Evolutionary conservation across 345 rosid species (phyloP), one percentile per base, ranked within the genome.

Genomic region (Anacardium occidentale): DNA sequence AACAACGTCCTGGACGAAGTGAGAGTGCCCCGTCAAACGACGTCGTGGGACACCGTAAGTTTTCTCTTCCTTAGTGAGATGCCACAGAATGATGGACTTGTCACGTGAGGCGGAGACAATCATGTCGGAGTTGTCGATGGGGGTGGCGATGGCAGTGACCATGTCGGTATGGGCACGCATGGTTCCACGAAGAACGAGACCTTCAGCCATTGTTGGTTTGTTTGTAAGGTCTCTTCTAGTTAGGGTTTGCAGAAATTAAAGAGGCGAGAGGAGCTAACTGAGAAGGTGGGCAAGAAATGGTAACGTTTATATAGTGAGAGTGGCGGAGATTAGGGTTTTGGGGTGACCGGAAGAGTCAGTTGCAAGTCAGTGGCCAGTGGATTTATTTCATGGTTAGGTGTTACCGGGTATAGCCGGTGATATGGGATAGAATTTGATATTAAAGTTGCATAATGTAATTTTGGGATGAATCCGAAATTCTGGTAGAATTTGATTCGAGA

Each of bases 151-250:
- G 13, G 98, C 99, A 0, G 99, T 95, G 15, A 95, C 94, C 87
- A 84, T 84, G 74, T 95, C 99, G 67, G 99, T 91, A 85, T 95
- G 99, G 66, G 97, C 90, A 66, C 94, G 84, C 96, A 95, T 85
- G 50, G 99, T 95, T 77, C 97, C 98, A 57, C 85, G 85, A 24
- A 95, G 92, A 12, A 88, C 77, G 67, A 95, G 83, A 40, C 78
- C 82, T 65, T 92, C 99, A 21, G 97, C 86, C 93, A 90, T 92
- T 61, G 55, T 14, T 14, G n/a, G 1, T 14, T 25, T 12, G 48
- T 5, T 40, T 22, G 3, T 0, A 0, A 4, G 18, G 9, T 32
- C 15, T 69, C 25, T 10, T 69, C 25, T 10, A 11, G 69, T 64
- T 22, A 21, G 53, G 42, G 13, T 25, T 29, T 29, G 32, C 32